Evolutionary conservation across 2,329 filamentous ascomycete genomes (phyloP).

Genomic region (Mariannaea elegans): DNA sequence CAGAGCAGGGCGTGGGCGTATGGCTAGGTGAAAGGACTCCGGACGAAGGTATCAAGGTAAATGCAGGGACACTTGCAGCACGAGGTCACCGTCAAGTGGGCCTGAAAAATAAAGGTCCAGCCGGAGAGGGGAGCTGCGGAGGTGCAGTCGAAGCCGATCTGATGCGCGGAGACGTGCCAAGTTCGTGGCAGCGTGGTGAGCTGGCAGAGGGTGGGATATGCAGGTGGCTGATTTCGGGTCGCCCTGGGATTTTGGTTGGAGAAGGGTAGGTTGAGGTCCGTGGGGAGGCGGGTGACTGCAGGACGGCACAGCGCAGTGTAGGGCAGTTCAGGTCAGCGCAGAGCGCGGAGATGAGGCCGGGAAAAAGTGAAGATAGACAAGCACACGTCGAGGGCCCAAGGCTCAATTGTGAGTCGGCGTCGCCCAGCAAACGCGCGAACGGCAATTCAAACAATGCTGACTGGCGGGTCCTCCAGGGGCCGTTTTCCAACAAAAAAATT

Average conservation of each 20-base stretch:
- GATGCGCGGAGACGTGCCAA: slow-evolving; percentile 39
- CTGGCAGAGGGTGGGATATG: slow-evolving; percentile 45
- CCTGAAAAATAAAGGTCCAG: slow-evolving; percentile 27
- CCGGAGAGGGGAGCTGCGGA: slow-evolving; percentile 30
- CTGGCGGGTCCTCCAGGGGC: slow-evolving; percentile 14
- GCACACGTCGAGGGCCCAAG: slow-evolving; percentile 26
- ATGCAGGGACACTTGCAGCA: slow-evolving; percentile 38
- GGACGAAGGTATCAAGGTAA: slow-evolving; percentile 38
- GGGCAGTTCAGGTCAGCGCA: slow-evolving; percentile 15
- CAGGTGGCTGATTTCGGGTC: slow-evolving; percentile 46
- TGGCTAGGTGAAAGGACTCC: slow-evolving; percentile 16
- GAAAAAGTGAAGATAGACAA: slow-evolving; percentile 14
- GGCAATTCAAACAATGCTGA: slow-evolving; percentile 19
- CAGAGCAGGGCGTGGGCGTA: slow-evolving; percentile 25
- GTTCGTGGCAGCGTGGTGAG: slow-evolving; percentile 43
- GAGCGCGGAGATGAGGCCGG: slow-evolving; percentile 20
- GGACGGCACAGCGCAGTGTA: slow-evolving; percentile 34
- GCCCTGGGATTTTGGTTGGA: slow-evolving; percentile 37
- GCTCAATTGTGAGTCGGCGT: slow-evolving; percentile 21
- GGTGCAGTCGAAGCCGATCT: slow-evolving; percentile 38
- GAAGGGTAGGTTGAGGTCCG: slow-evolving; percentile 34
- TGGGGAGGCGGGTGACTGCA: slow-evolving; percentile 35
- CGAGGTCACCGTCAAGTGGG: slow-evolving; percentile 35
- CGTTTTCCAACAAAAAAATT: slow-evolving; percentile 6
- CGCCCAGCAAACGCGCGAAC: slow-evolving; percentile 26